Base-by-base conservation (phyloP, 495 filamentous ascomycete species). In the Neurospora sp. region DNA sequence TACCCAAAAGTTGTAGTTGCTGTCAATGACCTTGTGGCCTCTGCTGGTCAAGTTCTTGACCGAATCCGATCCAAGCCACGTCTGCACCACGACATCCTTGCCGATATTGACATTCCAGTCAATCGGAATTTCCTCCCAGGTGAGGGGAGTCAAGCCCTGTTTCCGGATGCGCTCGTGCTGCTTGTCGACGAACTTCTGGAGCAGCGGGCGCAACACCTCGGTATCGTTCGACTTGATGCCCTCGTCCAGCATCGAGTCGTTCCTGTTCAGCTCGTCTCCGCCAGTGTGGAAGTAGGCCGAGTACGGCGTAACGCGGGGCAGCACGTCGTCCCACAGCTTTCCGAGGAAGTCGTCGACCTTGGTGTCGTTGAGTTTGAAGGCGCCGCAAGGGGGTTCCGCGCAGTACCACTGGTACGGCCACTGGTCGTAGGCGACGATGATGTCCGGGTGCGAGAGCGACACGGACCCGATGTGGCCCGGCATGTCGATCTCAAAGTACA, bases 41-140 rank as follows among this genome's bases (percentile, higher is more conserved):
- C 84, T 82, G 5, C 77, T 82, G 1, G 90, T 88, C 40, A 88
- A 82, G 53, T 82, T 77, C 74, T 85, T 83, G 71, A 90, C 87
- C 11, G 87, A 83, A 10, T 79, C 82, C 42, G 86, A 87, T 27
- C 86, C 87, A 46, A 87, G 84, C 93, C 93, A 96, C 8, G 89
- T 86, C 79, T 96, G 93, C 7, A 94, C 87, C 41, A 96, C 84
- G 35, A 83, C 82, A 69, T 91, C 87, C 31, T 83, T 76, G 0
- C 87, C 86, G 9, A 95, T 82, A 0, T 86, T 91, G 35, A 95
- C 76, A 79, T 93, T 92, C 88, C 91, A 95, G 31, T 87, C 83
- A 12, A 93, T 82, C 3, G 92, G 85, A 84, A 93, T 92, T 78
- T 96, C 93, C 80, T 96, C 93, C 93, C 93, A 96, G 7, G 91